Conservation (phyloP, 257 asterid species). For the Lycium barbarum region DNA sequence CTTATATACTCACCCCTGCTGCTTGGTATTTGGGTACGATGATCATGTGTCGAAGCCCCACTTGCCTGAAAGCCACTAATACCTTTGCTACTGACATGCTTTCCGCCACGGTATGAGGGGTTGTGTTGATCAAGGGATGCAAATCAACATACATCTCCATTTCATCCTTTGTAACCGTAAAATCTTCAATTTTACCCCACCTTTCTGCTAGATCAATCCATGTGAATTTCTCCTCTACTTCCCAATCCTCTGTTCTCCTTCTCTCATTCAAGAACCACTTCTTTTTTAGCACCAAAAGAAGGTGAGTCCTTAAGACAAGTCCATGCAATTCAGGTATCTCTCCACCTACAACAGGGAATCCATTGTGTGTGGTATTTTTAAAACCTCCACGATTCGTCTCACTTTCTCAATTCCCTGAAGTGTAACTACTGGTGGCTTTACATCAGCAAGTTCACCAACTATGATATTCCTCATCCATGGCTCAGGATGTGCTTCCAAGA, state of each 20-base stretch:
- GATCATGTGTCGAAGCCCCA: slow-evolving; percentile 89
- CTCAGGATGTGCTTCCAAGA: slow-evolving; percentile 85
- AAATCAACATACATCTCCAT: slow-evolving; percentile 86
- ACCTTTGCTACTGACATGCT: slow-evolving; percentile 89
- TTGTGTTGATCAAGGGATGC: slow-evolving; percentile 79
- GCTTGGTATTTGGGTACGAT: slow-evolving; percentile 80
- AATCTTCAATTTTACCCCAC: slow-evolving; percentile 72
- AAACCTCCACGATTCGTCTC: slow-evolving; percentile 68
- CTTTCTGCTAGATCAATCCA: slow-evolving; percentile 75
- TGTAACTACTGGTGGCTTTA: slow-evolving; percentile 66
- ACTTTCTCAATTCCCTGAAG: slow-evolving; percentile 82
- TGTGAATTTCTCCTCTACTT: slow-evolving; percentile 76
- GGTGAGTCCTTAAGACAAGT: slow-evolving; percentile 77
- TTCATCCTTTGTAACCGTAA: slow-evolving; percentile 62
- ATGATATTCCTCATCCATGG: slow-evolving; percentile 95
- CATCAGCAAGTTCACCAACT: slow-evolving; percentile 81
- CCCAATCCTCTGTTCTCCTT: slow-evolving; percentile 77
- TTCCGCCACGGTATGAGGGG: slow-evolving; percentile 74
- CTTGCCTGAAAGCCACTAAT: slow-evolving; percentile 79
- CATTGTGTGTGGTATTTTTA: slow-evolving; percentile 83
- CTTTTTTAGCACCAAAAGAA: slow-evolving; percentile 66
- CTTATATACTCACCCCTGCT: slow-evolving; percentile 62
- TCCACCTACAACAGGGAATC: slow-evolving; percentile 76
- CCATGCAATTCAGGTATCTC: slow-evolving; percentile 74
- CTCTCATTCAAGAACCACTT: slow-evolving; percentile 83